These are phyloP conservation scores for Aspergillus transmontanensis DNA, from an alignment of 2,329 filamentous ascomycete species.

Conservation along the genomic window DNA sequence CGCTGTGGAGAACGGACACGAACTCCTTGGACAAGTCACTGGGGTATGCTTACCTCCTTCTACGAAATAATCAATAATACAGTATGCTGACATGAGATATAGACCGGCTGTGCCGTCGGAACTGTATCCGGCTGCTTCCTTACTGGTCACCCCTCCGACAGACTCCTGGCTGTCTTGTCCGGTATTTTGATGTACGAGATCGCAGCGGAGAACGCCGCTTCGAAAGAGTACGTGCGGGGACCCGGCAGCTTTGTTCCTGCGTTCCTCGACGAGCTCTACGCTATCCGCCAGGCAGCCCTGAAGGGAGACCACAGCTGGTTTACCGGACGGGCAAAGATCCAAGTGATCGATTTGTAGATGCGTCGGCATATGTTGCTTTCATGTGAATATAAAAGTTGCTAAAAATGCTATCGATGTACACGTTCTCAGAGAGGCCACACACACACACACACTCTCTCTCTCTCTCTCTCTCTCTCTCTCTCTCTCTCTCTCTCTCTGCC, in stretches of 20 bases:
- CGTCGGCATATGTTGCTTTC: not conserved
- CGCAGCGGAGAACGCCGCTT: conserved; percentile 68
- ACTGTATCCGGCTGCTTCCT: conserved; percentile 77
- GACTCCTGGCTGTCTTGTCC: conserved; percentile 71
- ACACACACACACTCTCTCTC: not conserved
- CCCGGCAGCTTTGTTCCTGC: conserved; percentile 85
- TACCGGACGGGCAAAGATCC: conserved; percentile 39
- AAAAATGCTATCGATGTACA: not conserved
- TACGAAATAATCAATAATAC: not conserved
- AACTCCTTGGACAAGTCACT: conserved; percentile 50
- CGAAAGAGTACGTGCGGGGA: conserved; percentile 65
- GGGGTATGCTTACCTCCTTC: conserved; percentile 35
- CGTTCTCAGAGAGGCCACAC: not conserved
- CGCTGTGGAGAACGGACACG: conserved; percentile 75
- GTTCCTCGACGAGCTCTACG: conserved; percentile 73
- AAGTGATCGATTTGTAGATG: conserved; percentile 31
- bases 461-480: not conserved
- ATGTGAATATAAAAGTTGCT: not conserved
- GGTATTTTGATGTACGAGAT: conserved; percentile 78
- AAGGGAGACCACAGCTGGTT: conserved; percentile 40
- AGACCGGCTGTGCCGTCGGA: conserved; percentile 81
- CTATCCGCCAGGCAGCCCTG: conserved; percentile 38
- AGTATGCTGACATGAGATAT: not conserved
- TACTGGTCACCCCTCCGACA: conserved; percentile 64
- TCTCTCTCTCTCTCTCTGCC: not conserved